phyloP scores from a whole-genome alignment of 139 green algal genomes.

The Chlorella sp. region DNA sequence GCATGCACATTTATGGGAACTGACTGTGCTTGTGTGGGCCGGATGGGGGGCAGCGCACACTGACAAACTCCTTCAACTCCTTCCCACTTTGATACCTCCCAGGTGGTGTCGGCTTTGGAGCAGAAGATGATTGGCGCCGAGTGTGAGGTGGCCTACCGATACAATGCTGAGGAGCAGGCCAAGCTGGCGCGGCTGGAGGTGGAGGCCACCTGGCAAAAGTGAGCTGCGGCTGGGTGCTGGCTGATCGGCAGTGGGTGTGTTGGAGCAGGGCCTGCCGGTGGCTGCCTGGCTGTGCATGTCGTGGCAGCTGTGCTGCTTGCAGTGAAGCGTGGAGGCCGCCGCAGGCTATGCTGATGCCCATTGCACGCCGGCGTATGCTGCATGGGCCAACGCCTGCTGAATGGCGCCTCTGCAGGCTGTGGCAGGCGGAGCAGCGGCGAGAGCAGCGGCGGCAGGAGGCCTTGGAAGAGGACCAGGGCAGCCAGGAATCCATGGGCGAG shows the following conservation, averaged over 20 bases:
- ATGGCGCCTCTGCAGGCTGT: too few species aligned
- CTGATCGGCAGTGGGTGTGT: background rate
- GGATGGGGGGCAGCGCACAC: background rate
- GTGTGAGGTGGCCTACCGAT: conserved; percentile 20
- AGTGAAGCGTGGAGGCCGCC: too few species aligned
- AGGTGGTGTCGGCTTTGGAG: conserved; percentile 24
- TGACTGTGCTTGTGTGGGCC: background rate
- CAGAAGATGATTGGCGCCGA: conserved; percentile 23
- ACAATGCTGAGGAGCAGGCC: conserved; percentile 23
- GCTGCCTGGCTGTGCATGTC: background rate
- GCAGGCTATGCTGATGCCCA: too few species aligned
- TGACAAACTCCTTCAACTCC: background rate
- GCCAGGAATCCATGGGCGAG: too few species aligned
- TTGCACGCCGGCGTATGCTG: too few species aligned
- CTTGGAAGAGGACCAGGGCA: too few species aligned
- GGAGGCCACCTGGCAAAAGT: conserved; percentile 16
- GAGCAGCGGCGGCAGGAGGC: too few species aligned
- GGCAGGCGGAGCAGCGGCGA: too few species aligned
- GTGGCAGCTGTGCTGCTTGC: too few species aligned
- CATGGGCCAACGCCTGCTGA: too few species aligned
- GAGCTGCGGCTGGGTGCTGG: too few species aligned
- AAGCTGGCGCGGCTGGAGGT: conserved; percentile 6
- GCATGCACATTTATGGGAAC: background rate
- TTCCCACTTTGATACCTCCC: background rate
- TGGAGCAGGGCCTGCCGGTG: background rate